Evolutionary conservation across 2,329 filamentous ascomycete species (phyloP), one percentile per base, ranked within the genome.

Genomic region (Hymenoscyphus infarciens): DNA sequence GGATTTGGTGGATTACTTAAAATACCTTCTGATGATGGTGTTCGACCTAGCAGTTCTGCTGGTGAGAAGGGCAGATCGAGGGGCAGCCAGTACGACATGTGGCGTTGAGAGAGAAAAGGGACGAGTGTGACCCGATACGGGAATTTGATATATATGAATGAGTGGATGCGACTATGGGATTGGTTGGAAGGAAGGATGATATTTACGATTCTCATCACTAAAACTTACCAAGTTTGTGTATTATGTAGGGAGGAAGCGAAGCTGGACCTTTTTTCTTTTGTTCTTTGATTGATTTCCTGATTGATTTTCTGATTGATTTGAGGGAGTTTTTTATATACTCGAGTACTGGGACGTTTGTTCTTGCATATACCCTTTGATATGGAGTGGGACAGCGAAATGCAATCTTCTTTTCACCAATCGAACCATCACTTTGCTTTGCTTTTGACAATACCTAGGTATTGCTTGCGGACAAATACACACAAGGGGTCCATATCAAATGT

Each of bases 1-100:
- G 86, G 86, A 1, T 87, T 87, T 64, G 86, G 86, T 31, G 86
- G 86, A 0, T 88, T 86, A 74, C 74, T 89, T 19, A 84, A 86
- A 19, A 81, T 89, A n/a, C 87, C 87, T 0, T 75, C 75, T 22
- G 81, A 83, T 11, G 80, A 81, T 57, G 73, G 64, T 10, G 73
- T 70, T 29, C 63, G 72, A 61, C 71, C 71, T 5, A 70, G 67
- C 49, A 73, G 67, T 57, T 69, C 67, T 35, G 71, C 59, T 5
- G 70, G 72, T 13, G 72, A 72, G 63, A 64, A 63, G 52, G 59
- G 59, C 4, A 62, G 38, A 42, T 33, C 62, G 16, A 66, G 69
- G 33, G 67, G 63, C 10, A 72, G 68, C 55, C 63, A 67, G 56
- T 70, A 69, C 67, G 71, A 73, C 63, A 71, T 73, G 61, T 73